Evolutionary conservation across 1,139 yeast genomes (phyloP).

Genomic region (Suhomyces wounanorum): DNA sequence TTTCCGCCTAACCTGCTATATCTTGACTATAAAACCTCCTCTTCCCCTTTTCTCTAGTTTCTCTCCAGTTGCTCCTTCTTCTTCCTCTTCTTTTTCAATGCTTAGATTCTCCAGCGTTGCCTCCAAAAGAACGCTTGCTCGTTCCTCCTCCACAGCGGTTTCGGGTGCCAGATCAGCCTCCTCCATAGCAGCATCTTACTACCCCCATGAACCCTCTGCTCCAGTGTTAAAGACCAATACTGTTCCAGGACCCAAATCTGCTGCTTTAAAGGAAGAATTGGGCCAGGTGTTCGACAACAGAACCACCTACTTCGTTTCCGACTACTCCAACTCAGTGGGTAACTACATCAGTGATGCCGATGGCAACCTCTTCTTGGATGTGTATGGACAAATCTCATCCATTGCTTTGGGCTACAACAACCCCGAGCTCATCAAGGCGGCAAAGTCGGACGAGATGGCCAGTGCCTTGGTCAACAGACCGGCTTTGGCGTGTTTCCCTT

Average conservation of each 20-base stretch:
- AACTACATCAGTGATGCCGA: slow-evolving; percentile 73
- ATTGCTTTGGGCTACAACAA: slow-evolving; percentile 76
- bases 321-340: slow-evolving; percentile 65
- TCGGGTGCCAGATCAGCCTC: neutral
- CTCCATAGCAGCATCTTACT: slow-evolving; percentile 30
- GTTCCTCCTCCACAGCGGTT: neutral
- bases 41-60: neutral
- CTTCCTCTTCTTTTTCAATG: neutral
- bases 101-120: slow-evolving; percentile 3
- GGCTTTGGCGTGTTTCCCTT: slow-evolving; percentile 75
- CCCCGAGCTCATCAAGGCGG: slow-evolving; percentile 64
- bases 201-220: slow-evolving; percentile 54
- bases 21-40: neutral
- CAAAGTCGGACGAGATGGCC: slow-evolving; percentile 65
- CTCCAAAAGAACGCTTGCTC: neutral
- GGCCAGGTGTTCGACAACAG: slow-evolving; percentile 63
- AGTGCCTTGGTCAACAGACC: slow-evolving; percentile 72
- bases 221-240: slow-evolving; percentile 50
- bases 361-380: slow-evolving; percentile 63
- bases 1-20: neutral
- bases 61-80: neutral
- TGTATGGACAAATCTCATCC: slow-evolving; percentile 73
- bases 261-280: slow-evolving; percentile 47
- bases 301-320: slow-evolving; percentile 69
- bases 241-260: slow-evolving; percentile 65